Evolutionary conservation across 495 filamentous ascomycete genomes (phyloP).

Genomic region (Annulohypoxylon stygium): DNA sequence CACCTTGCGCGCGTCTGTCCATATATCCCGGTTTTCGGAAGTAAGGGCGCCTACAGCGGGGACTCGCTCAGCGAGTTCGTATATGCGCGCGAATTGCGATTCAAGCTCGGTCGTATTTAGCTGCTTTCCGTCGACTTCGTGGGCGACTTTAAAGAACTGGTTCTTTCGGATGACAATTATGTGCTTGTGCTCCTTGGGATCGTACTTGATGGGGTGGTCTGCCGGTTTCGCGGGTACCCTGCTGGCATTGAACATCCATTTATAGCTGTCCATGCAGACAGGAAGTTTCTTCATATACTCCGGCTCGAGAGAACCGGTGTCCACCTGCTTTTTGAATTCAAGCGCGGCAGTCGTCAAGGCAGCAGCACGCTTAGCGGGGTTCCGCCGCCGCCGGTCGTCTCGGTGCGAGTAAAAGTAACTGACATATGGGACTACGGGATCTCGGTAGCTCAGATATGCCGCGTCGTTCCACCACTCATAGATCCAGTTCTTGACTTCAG

Average conservation of each 20-base stretch:
- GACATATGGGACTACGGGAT: constrained; percentile 97
- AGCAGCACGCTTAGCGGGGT: constrained; percentile 93
- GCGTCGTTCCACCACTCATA: constrained; percentile 97
- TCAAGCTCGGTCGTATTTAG: constrained; percentile 91
- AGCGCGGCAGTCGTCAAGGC: constrained; percentile 86
- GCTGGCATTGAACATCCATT: constrained; percentile 99
- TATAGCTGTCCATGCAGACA: constrained; percentile 96
- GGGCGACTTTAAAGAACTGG: constrained; percentile 89
- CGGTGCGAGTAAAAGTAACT: constrained; percentile 99
- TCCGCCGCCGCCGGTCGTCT: constrained; percentile 87
- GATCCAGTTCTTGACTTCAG: constrained; percentile 92
- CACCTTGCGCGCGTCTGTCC: constrained; percentile 85
- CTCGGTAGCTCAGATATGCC: constrained; percentile 92
- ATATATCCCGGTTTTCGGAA: constrained; percentile 90
- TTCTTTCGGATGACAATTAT: constrained; percentile 93
- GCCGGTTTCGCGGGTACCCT: constrained; percentile 85
- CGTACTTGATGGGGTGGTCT: constrained; percentile 88
- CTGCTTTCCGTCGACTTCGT: constrained; percentile 81
- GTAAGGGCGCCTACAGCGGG: constrained; percentile 89
- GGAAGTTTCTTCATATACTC: constrained; percentile 98
- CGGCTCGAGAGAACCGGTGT: constrained; percentile 85
- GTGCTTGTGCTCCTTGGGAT: constrained; percentile 80
- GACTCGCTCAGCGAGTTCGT: constrained; percentile 75
- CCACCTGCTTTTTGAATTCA: constrained; percentile 95
- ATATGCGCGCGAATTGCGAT: constrained; percentile 86